Evolutionary conservation across 345 rosid genomes (phyloP), one percentile per base, ranked within the genome.

Genomic region (Salix udensis): DNA sequence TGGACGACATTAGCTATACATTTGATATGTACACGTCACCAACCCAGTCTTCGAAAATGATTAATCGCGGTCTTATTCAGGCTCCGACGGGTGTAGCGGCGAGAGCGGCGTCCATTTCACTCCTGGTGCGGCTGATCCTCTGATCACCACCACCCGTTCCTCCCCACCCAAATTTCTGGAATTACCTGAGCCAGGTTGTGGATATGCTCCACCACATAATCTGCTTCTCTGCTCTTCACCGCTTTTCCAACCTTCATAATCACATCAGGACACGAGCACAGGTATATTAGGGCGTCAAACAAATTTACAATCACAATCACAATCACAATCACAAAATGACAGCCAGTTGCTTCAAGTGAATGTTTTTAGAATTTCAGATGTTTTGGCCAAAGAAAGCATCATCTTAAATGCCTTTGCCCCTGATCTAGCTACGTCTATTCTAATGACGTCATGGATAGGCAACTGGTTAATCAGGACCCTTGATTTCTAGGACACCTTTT

Each of bases 81-180:
- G 92, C 97, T 11, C 94, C 92, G 1, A 92, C 94, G 2, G 89
- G 62, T 6, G 92, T 70, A 31, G 90, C 36, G 5, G 84, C 36
- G 53, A 82, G 81, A 48, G 86, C 55, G 23, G 84, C 80, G 26
- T 90, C 97, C 64, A 89, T 73, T 48, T 88, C 91, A 73, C 88
- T 91, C 67, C 81, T 81, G 77, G 79, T 72, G 1, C 86, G 71
- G 65, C 76, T 74, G 77, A 87, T 86, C 71, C 84, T 84, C 58
- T 53, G 78, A 75, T 83, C 85, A 3, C 78, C 82, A 21, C 71
- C 84, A 15, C 82, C 88, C 0, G 77, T 52, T 28, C 68, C 74
- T 46, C 60, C 60, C 71, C 24, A 39, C 68, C 98, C 96, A 91
- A 10, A 92, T 88, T 73, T 90, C 94, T 13, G 98, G 97, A 39